These are phyloP conservation scores for Odontarrhena argentea DNA, from an alignment of 345 rosid species.

Conservation along the genomic window DNA sequence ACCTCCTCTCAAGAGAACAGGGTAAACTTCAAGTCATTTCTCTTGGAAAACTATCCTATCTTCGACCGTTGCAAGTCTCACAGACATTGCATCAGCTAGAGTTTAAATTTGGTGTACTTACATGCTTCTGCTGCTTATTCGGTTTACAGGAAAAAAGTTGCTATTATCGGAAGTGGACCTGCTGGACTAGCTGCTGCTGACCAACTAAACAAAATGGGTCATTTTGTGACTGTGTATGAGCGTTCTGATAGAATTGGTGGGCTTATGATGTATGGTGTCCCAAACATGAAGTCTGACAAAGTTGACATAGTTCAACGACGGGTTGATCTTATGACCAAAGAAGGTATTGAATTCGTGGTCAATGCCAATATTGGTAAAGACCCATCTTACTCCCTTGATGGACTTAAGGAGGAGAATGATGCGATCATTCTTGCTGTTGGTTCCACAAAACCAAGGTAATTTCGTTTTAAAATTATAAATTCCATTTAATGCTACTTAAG, in stretches of 20 bases:
- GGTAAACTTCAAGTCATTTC: constrained; percentile 51
- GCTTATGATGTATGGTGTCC: constrained; percentile 99
- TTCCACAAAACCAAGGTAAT: constrained; percentile 92
- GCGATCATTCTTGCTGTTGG: constrained; percentile 92
- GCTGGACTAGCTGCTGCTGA: constrained; percentile 99
- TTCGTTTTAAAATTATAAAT: background rate
- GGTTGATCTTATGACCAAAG: constrained; percentile 85
- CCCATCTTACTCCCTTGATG: constrained; percentile 69
- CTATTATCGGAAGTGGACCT: constrained; percentile 93
- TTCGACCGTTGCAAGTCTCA: constrained; percentile 2
- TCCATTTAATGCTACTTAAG: background rate
- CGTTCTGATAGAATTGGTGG: constrained; percentile 99
- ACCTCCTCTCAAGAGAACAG: constrained; percentile 84
- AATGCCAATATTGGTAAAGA: constrained; percentile 89
- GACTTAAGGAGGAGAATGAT: constrained; percentile 75
- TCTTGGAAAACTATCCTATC: constrained; percentile 3
- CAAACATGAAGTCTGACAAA: constrained; percentile 99
- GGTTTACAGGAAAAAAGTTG: constrained; percentile 73
- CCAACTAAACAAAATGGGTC: constrained; percentile 95
- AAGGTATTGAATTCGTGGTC: constrained; percentile 87
- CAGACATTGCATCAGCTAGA: background rate
- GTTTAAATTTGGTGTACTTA: constrained; percentile 8
- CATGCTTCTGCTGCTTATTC: constrained; percentile 4
- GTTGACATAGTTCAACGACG: constrained; percentile 89
- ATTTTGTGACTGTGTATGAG: constrained; percentile 88